Percentiles rank a stretch among this genome's conserved stretches.
Conservation (phyloP, 2,329 filamentous ascomycete genomes). For the Sodiomyces alkalinus region DNA sequence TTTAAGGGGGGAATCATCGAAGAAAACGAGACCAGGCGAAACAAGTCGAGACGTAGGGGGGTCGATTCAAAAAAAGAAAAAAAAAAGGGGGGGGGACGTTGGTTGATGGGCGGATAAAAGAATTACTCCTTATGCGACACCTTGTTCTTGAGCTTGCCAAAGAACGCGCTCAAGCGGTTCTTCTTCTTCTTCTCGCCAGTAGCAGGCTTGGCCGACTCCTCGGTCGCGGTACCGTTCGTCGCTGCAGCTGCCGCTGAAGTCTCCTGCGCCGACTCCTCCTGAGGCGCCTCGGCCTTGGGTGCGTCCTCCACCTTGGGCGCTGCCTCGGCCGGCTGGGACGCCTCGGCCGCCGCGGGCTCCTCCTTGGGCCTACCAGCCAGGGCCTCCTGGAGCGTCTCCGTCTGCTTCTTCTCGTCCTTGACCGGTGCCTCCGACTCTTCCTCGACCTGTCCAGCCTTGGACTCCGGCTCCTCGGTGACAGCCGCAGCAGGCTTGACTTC, state of each 20-base stretch:
- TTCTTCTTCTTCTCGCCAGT: slow-evolving; percentile 50
- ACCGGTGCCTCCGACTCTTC: not conserved
- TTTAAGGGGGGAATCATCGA: no score
- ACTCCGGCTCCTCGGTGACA: slow-evolving; percentile 2
- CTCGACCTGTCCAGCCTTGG: slow-evolving; percentile 5
- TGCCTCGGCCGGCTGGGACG: slow-evolving; percentile 7
- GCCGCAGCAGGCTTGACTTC: slow-evolving; percentile 31
- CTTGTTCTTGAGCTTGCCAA: slow-evolving; percentile 40
- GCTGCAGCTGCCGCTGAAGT: slow-evolving; percentile 9
- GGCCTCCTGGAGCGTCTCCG: slow-evolving; percentile 6
- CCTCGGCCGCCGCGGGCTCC: slow-evolving; percentile 5
- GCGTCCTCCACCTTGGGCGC: slow-evolving; percentile 6
- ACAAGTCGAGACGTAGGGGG: slow-evolving; percentile 8
- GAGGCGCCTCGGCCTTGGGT: slow-evolving; percentile 5
- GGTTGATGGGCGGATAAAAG: no score
- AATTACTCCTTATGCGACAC: slow-evolving; percentile 18
- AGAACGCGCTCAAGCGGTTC: slow-evolving; percentile 46
- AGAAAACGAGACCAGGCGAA: slow-evolving; percentile 18
- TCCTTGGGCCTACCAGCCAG: slow-evolving; percentile 2
- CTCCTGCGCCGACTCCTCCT: slow-evolving; percentile 7
- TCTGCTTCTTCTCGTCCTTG: slow-evolving; percentile 1
- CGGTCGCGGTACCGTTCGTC: not conserved
- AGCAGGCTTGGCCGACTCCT: no score
- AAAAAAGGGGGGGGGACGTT: slow-evolving; percentile 9
- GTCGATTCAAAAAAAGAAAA: slow-evolving; percentile 7